Base-by-base conservation (phyloP, 192 early-diverging fungal species). In the Coemansia sp. region DNA sequence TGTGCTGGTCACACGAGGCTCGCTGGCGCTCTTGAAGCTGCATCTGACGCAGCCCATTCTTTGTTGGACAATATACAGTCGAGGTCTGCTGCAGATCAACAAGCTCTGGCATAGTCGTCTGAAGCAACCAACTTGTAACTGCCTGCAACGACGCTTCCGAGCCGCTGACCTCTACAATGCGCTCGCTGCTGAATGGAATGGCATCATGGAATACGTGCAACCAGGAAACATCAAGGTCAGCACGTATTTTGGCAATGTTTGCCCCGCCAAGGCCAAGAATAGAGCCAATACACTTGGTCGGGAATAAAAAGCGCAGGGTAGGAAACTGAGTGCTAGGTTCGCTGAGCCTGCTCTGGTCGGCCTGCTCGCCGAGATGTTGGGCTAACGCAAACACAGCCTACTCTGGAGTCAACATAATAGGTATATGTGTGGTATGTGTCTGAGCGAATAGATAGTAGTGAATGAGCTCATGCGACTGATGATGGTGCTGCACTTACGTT, bases 161-260 rank as follows among this genome's bases (percentile, higher is more conserved):
- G n/a, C 63, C 77, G 25, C 65, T 35, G 3, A 65, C 41, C 49
- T 74, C 72, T 11, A 80, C 63, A 12, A 80, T 62, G 15, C 77
- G 77, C 69, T 80, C 77, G 9, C 72, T 65, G 5, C 72, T 74
- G 21, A 72, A 71, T 22, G 68, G 72, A 47, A 80, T 62, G 19
- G 59, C 24, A 27, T 67, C 35, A 5, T 53, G 57, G 62, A 66
- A 68, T 0, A 75, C 56, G 17, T 74, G 72, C 10, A 80, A 53
- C 52, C 62, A 62, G 24, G 24, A 19, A n/a, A 80, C 54, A 14
- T 48, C 62, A 15, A 62, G 47, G 8, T 65, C 53, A 14, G 63
- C 35, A 11, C 72, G 67, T 45, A 63, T 59, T 41, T 63, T 58
- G 15, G 37, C 38, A 19, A 67, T 52, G 35, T 39, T 67, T 4